Conservation (phyloP, 306 rosid genomes). For the Sicyos edulis region DNA sequence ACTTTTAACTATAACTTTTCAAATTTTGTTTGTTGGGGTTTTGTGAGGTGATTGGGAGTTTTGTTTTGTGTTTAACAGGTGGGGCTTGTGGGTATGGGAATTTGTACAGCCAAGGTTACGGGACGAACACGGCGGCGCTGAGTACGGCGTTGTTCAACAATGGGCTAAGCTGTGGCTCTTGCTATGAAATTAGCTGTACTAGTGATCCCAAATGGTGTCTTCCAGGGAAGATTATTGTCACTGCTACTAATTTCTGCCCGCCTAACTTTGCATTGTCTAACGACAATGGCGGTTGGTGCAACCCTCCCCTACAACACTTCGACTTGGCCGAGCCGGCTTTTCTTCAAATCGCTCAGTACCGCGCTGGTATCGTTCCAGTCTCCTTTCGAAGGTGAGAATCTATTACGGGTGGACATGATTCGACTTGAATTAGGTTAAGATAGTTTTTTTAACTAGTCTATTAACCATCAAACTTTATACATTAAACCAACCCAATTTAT, state of each 20-base stretch:
- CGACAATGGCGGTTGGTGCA: conserved; percentile 96
- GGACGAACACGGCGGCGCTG: conserved; percentile 77
- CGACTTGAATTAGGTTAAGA: too few relatives aligned
- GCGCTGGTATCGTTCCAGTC: conserved; percentile 88
- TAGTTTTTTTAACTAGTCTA: too few relatives aligned
- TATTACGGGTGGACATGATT: too few relatives aligned
- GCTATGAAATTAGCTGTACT: conserved; percentile 63
- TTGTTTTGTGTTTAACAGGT: conserved; percentile 29
- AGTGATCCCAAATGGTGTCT: conserved; percentile 92
- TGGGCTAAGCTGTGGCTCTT: conserved; percentile 83
- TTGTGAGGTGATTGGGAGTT: too few relatives aligned
- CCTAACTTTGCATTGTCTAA: conserved; percentile 65
- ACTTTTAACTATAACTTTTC: neutral
- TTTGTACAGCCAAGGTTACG: conserved; percentile 84
- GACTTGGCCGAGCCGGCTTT: conserved; percentile 92
- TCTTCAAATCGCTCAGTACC: conserved; percentile 78
- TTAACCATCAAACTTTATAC: too few relatives aligned
- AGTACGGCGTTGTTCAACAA: conserved; percentile 89
- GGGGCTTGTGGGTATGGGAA: conserved; percentile 97
- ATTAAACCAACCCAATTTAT: too few relatives aligned
- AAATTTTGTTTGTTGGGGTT: neutral
- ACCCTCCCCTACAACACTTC: conserved; percentile 84
- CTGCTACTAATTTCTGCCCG: conserved; percentile 90
- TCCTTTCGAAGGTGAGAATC: conserved; percentile 45
- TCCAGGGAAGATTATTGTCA: conserved; percentile 57